These are phyloP conservation scores for Gleditsia sinensis DNA, from an alignment of 306 rosid species.

Conservation along the genomic window DNA sequence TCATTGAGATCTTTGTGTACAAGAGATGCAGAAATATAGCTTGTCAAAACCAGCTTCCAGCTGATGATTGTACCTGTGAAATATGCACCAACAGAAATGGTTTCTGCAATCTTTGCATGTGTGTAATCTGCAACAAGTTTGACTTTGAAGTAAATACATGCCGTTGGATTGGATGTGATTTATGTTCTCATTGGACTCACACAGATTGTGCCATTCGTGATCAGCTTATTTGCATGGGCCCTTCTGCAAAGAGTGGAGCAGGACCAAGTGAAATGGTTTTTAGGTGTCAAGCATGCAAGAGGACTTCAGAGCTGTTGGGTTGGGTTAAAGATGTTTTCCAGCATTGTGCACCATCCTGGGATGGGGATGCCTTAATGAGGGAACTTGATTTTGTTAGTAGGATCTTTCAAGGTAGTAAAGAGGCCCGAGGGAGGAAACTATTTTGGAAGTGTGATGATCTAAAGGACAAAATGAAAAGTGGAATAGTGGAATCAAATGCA, in stretches of 20 bases:
- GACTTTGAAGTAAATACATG: constrained; percentile 98
- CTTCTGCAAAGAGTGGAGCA: constrained; percentile 69
- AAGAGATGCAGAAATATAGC: constrained; percentile 95
- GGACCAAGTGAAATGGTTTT: constrained; percentile 93
- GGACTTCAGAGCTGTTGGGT: constrained; percentile 94
- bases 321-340: constrained; percentile 99
- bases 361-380: constrained; percentile 77
- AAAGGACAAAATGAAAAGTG: constrained; percentile 70
- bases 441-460: constrained; percentile 84
- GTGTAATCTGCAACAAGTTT: constrained; percentile 95
- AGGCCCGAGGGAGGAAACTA: constrained; percentile 83
- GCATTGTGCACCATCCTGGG: constrained; percentile 96
- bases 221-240: constrained; percentile 79
- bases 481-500: constrained; percentile 61
- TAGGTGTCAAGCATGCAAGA: constrained; percentile 91
- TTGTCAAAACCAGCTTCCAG: constrained; percentile 92
- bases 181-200: constrained; percentile 98
- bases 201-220: constrained; percentile 98
- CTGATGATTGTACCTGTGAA: constrained; percentile 93
- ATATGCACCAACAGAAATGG: constrained; percentile 83
- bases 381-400: constrained; percentile 95
- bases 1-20: constrained; percentile 84
- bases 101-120: constrained; percentile 99
- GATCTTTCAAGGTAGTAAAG: constrained; percentile 89
- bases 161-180: constrained; percentile 98